Evolutionary conservation across 805 yeast species (phyloP).

Genomic region (Osmozyma mogii): DNA sequence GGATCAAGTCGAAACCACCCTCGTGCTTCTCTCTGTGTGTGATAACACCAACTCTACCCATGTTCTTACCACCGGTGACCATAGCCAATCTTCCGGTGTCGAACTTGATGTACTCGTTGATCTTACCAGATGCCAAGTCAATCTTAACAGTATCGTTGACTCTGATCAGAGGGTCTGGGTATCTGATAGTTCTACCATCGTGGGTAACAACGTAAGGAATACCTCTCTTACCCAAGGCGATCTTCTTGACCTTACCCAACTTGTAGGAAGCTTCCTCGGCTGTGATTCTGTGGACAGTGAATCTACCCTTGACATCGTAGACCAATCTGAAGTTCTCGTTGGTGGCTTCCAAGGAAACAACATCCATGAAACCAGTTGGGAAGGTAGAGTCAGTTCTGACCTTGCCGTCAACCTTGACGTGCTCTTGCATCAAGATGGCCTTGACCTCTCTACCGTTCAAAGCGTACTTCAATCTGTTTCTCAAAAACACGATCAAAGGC

Average conservation of each 20-base stretch:
- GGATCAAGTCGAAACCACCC: constrained; percentile 97
- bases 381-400: constrained; percentile 97
- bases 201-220: constrained; percentile 98
- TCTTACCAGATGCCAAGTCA: constrained; percentile 94
- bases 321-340: constrained; percentile 99
- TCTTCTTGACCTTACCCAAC: constrained; percentile 96
- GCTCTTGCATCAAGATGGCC: constrained; percentile 97
- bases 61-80: constrained; percentile 97
- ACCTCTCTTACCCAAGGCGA: constrained; percentile 97
- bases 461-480: constrained; percentile 99
- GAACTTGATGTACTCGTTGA: constrained; percentile 80
- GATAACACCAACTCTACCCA: constrained; percentile 96
- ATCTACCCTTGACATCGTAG: constrained; percentile 98
- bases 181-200: constrained; percentile 99
- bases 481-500: constrained; percentile 92
- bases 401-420: constrained; percentile 97
- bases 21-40: constrained; percentile 96
- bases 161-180: constrained; percentile 97
- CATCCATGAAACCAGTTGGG: constrained; percentile 99
- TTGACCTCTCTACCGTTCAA: constrained; percentile 98
- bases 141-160: constrained; percentile 97
- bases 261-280: constrained; percentile 98
- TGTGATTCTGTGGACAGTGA: constrained; percentile 98
- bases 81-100: constrained; percentile 85
- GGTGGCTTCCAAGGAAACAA: constrained; percentile 93